Percentiles rank a stretch among this genome's conserved stretches.
Evolutionary conservation across 208 protist genomes (phyloP).

Genomic region (Sergeia podlipaevii): DNA sequence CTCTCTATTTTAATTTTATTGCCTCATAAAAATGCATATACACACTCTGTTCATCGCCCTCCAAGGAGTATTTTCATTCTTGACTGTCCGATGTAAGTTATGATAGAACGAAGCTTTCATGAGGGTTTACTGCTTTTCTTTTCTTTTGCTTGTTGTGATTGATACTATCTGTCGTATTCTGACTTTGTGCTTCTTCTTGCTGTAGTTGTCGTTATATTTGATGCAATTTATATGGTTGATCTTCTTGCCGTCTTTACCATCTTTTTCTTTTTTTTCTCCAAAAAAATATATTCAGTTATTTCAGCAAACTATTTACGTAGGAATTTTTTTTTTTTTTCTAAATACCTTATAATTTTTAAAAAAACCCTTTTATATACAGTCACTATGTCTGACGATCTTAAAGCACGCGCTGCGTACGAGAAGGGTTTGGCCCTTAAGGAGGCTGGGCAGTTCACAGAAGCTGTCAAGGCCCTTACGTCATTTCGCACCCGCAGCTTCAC

Average conservation of each 20-base stretch:
- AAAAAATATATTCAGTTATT: conserved; percentile 8
- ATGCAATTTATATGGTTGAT: no score
- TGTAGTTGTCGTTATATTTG: no score
- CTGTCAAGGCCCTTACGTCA: conserved; percentile 42
- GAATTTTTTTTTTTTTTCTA: conserved; percentile 7
- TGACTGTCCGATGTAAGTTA: no score
- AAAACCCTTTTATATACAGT: background rate
- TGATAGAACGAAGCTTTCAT: no score
- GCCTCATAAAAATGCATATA: background rate
- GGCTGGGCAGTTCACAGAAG: conserved; percentile 36
- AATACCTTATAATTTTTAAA: no score
- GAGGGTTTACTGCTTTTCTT: no score
- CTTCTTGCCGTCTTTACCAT: conserved; percentile 2
- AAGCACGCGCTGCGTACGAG: conserved; percentile 32
- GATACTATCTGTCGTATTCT: no score
- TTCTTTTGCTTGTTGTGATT: no score
- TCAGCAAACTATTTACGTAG: background rate
- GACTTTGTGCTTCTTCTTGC: no score
- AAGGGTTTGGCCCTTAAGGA: conserved; percentile 53
- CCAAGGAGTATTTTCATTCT: no score
- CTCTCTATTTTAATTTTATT: background rate
- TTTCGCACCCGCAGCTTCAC: conserved; percentile 31
- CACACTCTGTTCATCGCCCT: no score
- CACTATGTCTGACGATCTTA: conserved; percentile 34
- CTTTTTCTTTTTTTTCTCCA: background rate